Evolutionary conservation across 2,329 filamentous ascomycete genomes (phyloP), one percentile per base, ranked within the genome.

Genomic region (Aspergillus terreus): DNA sequence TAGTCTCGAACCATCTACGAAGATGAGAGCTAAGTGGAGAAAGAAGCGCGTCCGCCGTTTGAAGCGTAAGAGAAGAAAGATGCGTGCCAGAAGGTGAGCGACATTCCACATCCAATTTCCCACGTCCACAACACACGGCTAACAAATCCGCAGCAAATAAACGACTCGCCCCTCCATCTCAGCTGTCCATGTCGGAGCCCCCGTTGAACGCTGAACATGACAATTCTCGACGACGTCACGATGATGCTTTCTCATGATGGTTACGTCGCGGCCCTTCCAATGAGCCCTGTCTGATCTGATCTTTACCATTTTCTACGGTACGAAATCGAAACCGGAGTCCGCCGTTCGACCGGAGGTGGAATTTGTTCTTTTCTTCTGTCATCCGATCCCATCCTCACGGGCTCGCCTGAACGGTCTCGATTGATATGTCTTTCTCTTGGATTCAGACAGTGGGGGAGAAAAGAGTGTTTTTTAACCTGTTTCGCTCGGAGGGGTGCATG

Each of bases 1-100:
- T 46, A 58, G 57, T 63, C 52, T 63, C 65, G 66, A 64, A 65
- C 62, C 59, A 63, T 71, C 68, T 72, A 63, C 70, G 71, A 74
- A 74, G 71, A 86, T 87, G 84, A 87, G 92, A 94, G 92, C 91
- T 76, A 97, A 97, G 85, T 97, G 94, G 94, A 94, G 92, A 85
- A 99, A 99, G 89, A 99, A 99, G 92, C 86, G 94, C 78, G 92
- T 96, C 81, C 85, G 94, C 73, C 87, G 94, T 80, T 90, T 99
- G 79, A 97, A 97, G 88, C 88, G 92, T 77, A 99, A 99, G 92
- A 91, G 94, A 83, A 95, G 94, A 91, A 99, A 99, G 92, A 96
- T 94, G 82, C 86, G 94, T 78, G 94, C 92, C 72, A 82, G 94
- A 82, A 92, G 86, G 94, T 97, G 84, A 84, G 91, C 79, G 14